Base-by-base conservation (phyloP, 257 asterid genomes). In the Lycium barbarum region DNA sequence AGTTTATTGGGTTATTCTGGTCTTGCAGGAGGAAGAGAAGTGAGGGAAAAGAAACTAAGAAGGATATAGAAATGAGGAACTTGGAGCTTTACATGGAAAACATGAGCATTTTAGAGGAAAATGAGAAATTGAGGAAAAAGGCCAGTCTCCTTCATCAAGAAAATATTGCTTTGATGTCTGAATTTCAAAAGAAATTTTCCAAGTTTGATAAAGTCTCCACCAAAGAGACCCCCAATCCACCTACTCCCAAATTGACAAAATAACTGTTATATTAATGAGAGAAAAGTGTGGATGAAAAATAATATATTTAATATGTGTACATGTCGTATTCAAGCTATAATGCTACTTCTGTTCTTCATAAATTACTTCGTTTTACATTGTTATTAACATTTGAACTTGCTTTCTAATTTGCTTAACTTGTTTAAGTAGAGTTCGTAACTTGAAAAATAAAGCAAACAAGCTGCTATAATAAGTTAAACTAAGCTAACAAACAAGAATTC, bases 61-160 rank as follows among this genome's bases (percentile, higher is more conserved):
- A 70, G 33, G 93, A 86, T 0, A 91, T 93, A 88, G 84, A 88
- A n/a, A 6, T 90, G 85, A 89, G 88, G 94, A 95, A 95, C 79
- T 67, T 95, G 92, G 91, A 89, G 92, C 86, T 95, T 20, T 93
- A 90, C 87, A 91, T 95, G 86, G 92, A 93, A 91, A 95, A 95
- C 83, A 90, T 92, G 70, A 93, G 89, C 84, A 95, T 95, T 47
- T 47, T 91, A 63, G 85, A 89, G 85, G 97, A 92, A 86, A 95
- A 95, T 83, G 94, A 93, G 38, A 91, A 89, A 71, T 79, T 95
- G 85, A 92, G 93, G 90, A 88, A 88, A 88, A 87, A 90, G 45
- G 97, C 97, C 11, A 78, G 65, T 73, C 83, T 91, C 8, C 92
- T 95, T 22, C 92, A 88, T 84, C 94, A 92, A 85, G 94, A 95